Evolutionary conservation across 2,329 filamentous ascomycete genomes (phyloP), one percentile per base, ranked within the genome.

Genomic region (Dactylellina cionopaga): DNA sequence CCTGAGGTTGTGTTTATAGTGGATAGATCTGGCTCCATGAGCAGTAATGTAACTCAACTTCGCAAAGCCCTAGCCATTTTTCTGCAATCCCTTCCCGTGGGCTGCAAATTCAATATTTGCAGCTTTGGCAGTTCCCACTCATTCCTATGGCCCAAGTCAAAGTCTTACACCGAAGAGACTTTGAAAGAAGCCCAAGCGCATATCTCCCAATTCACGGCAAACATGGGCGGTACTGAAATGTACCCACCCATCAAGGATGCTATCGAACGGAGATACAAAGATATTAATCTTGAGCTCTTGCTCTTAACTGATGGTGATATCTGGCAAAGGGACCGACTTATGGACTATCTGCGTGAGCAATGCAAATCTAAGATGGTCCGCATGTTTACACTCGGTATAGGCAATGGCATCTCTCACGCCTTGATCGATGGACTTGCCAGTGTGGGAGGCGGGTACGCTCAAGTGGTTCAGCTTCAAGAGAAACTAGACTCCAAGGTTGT

Each of bases 1-100:
- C 84, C 84, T 0, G 90, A 92, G 77, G 84, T 92, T 19, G 85
- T 92, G 15, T 92, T 92, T 75, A 81, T 92, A 3, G 89, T 88
- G 62, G 90, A 92, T 78, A 85, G 89, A 55, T 90, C 88, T 63
- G 89, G 88, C 0, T 90, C 88, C 68, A 90, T 90, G 88, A 24
- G 41, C 0, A 77, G 79, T 0, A 85, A 84, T 35, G 89, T 89
- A 1, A 74, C 75, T 0, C 83, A 87, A 31, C 81, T 89, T 2
- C 62, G 62, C 15, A 80, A 83, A 22, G 87, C 88, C 0, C 81
- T 90, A 17, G 83, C 84, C 4, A 81, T 90, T 19, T 90, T 90
- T 75, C 80, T 90, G 64, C 89, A 88, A 77, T 89, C 87, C 0
- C 80, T 91, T 1, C 88, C 88, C 0, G 75, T 88, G 1, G 87